Base-by-base conservation (phyloP, 768 basidiomycete genomes). In the Mycena belliarum region DNA sequence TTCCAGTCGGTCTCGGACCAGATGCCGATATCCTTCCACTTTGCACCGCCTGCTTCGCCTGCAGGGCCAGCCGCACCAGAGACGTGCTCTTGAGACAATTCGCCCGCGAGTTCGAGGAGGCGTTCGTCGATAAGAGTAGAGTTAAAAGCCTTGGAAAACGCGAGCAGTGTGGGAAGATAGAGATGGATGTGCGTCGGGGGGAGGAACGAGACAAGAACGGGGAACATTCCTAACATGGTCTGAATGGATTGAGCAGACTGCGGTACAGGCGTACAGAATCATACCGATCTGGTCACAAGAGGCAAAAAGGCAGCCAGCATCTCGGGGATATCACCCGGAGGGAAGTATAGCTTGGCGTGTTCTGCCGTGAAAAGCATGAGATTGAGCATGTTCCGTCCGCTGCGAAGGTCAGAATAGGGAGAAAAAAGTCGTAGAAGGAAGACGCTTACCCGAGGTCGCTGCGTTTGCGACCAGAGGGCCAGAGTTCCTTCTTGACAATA, bases 1-100 rank as follows among this genome's bases (percentile, higher is more conserved):
- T 85, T 84, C 86, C 93, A 98, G 71, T 98, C 87, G 41, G 82
- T 77, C 55, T 92, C 82, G 6, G 83, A 87, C 83, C 93, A 95
- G 52, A 98, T 95, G 14, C 95, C 95, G 33, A 98, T 82, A 63
- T 92, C 90, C 69, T 87, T 88, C 86, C 86, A 89, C 54, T 75
- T 72, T 9, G 85, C 81, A 37, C 80, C 79, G 48, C 81, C 83
- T 63, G 84, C 81, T 47, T 71, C 70, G 10, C 81, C 85, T n/a
- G 73, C 77, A 42, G 75, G 76, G n/a, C 83, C 82, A 37, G 69
- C 68, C 21, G 78, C 72, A 20, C 87, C 87, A 21, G 83, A 72
- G 23, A 87, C 78, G 65, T 91, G 86, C 65, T 89, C 86, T 69
- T 89, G 87, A 0, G 89, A 77, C 23, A 93, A 72, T 26, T 84